Percentiles rank a stretch among this genome's conserved stretches.
These are phyloP conservation scores for Amaranthus cruentus DNA, from an alignment of 148 eudicot species.

Conservation along the genomic window DNA sequence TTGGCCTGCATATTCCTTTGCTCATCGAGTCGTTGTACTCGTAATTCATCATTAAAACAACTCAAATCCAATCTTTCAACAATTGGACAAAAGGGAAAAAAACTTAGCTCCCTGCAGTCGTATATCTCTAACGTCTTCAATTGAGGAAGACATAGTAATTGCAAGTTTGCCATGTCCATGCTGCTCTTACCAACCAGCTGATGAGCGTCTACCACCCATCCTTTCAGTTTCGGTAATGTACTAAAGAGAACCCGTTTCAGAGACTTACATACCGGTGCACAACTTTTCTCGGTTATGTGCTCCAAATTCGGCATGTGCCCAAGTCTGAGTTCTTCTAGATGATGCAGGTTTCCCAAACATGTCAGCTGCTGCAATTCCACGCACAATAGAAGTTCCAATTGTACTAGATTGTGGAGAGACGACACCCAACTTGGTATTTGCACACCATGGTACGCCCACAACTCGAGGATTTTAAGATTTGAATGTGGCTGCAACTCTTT, in stretches of 20 bases:
- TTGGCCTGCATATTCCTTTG: not conserved
- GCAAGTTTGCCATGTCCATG: no score
- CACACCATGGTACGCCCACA: not conserved
- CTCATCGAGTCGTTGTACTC: not conserved
- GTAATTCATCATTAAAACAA: not conserved
- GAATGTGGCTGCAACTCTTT: no score
- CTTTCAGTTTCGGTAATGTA: no score
- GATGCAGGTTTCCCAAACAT: not conserved
- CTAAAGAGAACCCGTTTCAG: no score
- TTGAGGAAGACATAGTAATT: not conserved
- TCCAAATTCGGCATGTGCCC: no score
- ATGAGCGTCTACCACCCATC: no score
- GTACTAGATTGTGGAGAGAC: slow-evolving; percentile 9
- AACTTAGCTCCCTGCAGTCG: slow-evolving; percentile 8
- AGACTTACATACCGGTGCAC: no score
- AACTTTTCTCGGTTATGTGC: no score
- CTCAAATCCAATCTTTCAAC: not conserved
- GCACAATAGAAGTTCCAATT: not conserved
- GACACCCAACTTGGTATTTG: slow-evolving; percentile 21
- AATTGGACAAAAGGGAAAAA: slow-evolving; percentile 15
- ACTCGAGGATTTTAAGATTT: no score
- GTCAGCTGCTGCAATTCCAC: not conserved
- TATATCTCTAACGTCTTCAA: not conserved
- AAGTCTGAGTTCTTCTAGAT: no score
- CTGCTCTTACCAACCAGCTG: no score